Conservation (phyloP, 2,329 filamentous ascomycete species). For the Aspergillus sp. region DNA sequence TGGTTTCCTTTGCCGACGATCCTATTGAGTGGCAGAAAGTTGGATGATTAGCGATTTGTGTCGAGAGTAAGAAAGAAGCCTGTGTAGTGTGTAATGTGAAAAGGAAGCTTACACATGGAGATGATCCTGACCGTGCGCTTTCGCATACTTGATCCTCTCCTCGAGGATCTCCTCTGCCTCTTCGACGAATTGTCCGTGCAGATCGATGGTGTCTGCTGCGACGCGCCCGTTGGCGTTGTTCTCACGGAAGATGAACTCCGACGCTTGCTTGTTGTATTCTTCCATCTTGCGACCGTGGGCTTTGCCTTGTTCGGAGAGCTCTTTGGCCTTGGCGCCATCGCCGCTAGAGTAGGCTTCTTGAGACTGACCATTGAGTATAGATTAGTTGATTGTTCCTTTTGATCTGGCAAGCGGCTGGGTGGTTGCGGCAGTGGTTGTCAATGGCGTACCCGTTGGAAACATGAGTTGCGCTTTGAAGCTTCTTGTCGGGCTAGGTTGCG, state of each 20-base stretch:
- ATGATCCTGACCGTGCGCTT: conserved; percentile 72
- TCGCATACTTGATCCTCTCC: conserved; percentile 77
- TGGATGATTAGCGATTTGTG: neutral
- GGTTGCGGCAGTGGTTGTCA: neutral
- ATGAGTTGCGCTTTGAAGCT: conserved; percentile 73
- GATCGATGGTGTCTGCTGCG: conserved; percentile 79
- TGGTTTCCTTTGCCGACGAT: conserved; percentile 97
- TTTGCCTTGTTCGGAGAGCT: conserved; percentile 83
- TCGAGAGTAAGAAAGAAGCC: neutral
- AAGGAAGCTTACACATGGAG: conserved; percentile 68
- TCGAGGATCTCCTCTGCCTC: conserved; percentile 91
- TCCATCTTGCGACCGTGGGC: conserved; percentile 81
- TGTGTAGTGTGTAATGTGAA: neutral
- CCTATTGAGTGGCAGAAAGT: conserved; percentile 31
- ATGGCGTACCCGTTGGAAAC: conserved; percentile 66
- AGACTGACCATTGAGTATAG: conserved; percentile 51
- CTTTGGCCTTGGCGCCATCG: conserved; percentile 80
- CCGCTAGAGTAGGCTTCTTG: conserved; percentile 80
- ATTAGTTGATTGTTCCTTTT: neutral
- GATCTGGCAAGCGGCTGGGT: neutral
- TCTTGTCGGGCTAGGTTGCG: conserved; percentile 80
- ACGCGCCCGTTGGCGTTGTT: conserved; percentile 82
- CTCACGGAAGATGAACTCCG: conserved; percentile 91
- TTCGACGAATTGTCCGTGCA: conserved; percentile 92
- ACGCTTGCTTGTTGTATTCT: conserved; percentile 85